Evolutionary conservation across 345 rosid genomes (phyloP), one percentile per base, ranked within the genome.

Genomic region (Anacardium occidentale): DNA sequence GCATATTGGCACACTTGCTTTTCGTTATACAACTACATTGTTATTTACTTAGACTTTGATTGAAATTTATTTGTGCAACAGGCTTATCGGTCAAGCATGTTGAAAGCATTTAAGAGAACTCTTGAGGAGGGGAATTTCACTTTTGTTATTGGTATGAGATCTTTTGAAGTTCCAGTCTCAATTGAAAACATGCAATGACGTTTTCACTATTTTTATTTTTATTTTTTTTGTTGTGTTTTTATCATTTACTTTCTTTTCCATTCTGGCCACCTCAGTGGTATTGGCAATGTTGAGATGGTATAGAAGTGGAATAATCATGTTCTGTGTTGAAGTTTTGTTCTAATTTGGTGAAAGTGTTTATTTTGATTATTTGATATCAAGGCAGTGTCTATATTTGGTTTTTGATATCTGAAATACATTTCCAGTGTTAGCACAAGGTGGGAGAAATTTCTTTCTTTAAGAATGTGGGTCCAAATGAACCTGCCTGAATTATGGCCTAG

Each of bases 21-120:
- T 71, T 64, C 22, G 3, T 29, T 3, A 51, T 48, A 51, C 29
- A n/a, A 20, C 34, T 51, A 12, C 60, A 54, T 4, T 64, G 32
- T 26, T 57, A 26, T 62, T 74, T 20, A 63, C 11, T 53, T 44
- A 15, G 25, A 20, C 26, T 48, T 73, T 74, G 24, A 64, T 51
- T 42, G 44, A 70, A 44, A 52, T 69, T 25, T 75, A n/a, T 73
- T 25, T 67, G 21, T 61, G 52, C 64, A 52, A 10, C 79, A 94
- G 97, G 90, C 81, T 20, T 94, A 94, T 70, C 92, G 98, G 75
- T 86, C 91, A 75, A 94, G 98, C 90, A 87, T 94, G 98, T 78
- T 94, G 81, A 94, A 92, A 81, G 97, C 98, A 70, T 92, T 89
- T 78, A 90, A 82, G 84, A 90, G 85, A 85, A 92, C 95, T 68